Evolutionary conservation across 352 stramenopile genomes (phyloP), one percentile per base, ranked within the genome.

Genomic region (Aphanomyces invadans): DNA sequence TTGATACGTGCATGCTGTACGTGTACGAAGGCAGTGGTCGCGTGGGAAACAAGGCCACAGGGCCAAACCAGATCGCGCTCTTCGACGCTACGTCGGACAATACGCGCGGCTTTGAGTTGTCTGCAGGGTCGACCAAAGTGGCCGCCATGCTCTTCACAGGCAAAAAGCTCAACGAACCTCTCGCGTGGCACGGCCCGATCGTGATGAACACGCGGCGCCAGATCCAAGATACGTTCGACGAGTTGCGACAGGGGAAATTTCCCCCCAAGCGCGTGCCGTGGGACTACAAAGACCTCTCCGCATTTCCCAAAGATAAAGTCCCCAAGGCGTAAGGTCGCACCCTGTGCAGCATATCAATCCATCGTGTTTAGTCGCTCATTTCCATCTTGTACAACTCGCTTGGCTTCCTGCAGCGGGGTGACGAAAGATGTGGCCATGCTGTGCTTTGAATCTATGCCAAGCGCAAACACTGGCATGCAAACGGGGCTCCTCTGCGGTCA

Each of bases 201-300:
- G 74, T 80, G 25, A 78, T 80, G 74, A 80, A 76, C 54, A 80
- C 72, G 3, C 66, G 75, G 36, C 32, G 68, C 17, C 49, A 80
- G 59, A 76, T 80, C 23, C 38, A 52, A 7, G 63, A 71, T 12
- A 76, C 71, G 2, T 65, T 78, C 25, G 19, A 44, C 17, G 74
- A 77, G 63, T 59, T 80, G n/a, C 63, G 68, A 39, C 39, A 12
- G 11, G 70, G 74, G 25, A 56, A 33, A 21, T 80, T 80, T 71
- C 74, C 74, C 38, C 74, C 72, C n/a, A 75, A 70, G 55, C 72
- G 72, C 45, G 72, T 75, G 9, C 33, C 68, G 21, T 80, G 74
- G 74, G 72, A 80, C 68, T 78, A 77, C 63, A 80, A 76, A 49
- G 38, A 48, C 17, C 39, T 64, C 3, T 51, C 55, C 3, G 36